Evolutionary conservation across 805 yeast species (phyloP), one percentile per base, ranked within the genome.

Genomic region (Pichia eremophila): DNA sequence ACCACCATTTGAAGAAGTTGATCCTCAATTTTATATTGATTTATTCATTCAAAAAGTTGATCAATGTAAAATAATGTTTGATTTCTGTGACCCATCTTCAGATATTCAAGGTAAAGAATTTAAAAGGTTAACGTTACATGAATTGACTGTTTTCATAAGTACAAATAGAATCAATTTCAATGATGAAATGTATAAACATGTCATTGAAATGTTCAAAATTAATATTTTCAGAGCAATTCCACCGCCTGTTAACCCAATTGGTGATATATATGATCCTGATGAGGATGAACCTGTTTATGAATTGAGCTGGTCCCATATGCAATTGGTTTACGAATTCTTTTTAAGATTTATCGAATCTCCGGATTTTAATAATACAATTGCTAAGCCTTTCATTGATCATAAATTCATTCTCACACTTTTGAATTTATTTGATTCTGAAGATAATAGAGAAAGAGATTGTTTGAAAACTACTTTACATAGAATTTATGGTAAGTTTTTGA

Each of bases 291-390:
- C 98, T 3, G 95, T 93, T 37, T 80, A 81, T 57, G 98, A 93
- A 64, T 78, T 91, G 53, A 90, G 97, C 10, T 93, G 99, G 99
- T 96, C 98, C 12, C 99, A 93, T 64, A 93, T 93, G 98, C 95
- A 88, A 66, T 77, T 89, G 40, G 95, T 90, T 32, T 93, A 93
- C 69, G 98, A 93, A 65, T 88, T 93, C 59, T 91, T 93, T 63
- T 70, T 93, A 51, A 73, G 95, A 59, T 91, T 93, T 66, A 83
- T 93, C 46, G 98, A 93, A 68, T 81, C 91, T 54, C 95, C 95
- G 2, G 97, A 90, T 67, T 91, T 93, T 66, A 86, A 87, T 61
- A 96, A 90, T 62, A 88, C 88, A 46, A 72, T 85, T 43, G 99
- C 99, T 31, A 90, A 90, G 66, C 93, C 86, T 59, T 90, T 80